A percentile compares a stretch with the other conserved stretches of the same genome.
Conservation (phyloP, 805 yeast species). For the Ogataea paradorogensis region DNA sequence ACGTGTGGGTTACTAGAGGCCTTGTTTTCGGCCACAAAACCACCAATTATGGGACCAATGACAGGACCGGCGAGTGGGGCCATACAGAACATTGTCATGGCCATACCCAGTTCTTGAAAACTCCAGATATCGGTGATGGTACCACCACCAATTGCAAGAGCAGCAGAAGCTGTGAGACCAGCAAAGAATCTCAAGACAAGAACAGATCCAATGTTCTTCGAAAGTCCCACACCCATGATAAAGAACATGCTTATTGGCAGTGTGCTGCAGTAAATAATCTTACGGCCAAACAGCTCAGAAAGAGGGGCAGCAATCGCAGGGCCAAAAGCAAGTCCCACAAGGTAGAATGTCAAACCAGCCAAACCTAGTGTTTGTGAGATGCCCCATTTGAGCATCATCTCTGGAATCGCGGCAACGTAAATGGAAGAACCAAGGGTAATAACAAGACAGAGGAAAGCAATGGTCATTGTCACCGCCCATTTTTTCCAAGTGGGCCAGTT, state of each 20-base stretch:
- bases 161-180: constrained; percentile 78
- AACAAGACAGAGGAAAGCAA: constrained; percentile 62
- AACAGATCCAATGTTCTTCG: constrained; percentile 56
- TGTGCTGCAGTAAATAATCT: constrained; percentile 54
- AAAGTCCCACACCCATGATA: constrained; percentile 70
- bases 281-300: constrained; percentile 68
- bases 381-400: constrained; percentile 45
- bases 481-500: constrained; percentile 65
- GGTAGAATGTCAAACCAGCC: constrained; percentile 66
- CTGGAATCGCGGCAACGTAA: constrained; percentile 62
- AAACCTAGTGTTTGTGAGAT: constrained; percentile 59
- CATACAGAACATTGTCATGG: constrained; percentile 75
- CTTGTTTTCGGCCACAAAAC: constrained; percentile 59
- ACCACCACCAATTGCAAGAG: constrained; percentile 83
- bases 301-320: constrained; percentile 72
- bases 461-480: constrained; percentile 64
- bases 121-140: constrained; percentile 76
- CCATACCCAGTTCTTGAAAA: constrained; percentile 60
- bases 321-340: constrained; percentile 68
- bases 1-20: constrained; percentile 13
- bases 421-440: constrained; percentile 76
- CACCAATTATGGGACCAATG: constrained; percentile 72
- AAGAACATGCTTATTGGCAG: constrained; percentile 68
- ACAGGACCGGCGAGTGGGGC: constrained; percentile 84
- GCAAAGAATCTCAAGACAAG: constrained; percentile 70